A percentile compares a stretch with the other conserved stretches of the same genome.
Evolutionary conservation across 1,284 basidiomycete genomes (phyloP).

Genomic region (Pterulicium gracile): DNA sequence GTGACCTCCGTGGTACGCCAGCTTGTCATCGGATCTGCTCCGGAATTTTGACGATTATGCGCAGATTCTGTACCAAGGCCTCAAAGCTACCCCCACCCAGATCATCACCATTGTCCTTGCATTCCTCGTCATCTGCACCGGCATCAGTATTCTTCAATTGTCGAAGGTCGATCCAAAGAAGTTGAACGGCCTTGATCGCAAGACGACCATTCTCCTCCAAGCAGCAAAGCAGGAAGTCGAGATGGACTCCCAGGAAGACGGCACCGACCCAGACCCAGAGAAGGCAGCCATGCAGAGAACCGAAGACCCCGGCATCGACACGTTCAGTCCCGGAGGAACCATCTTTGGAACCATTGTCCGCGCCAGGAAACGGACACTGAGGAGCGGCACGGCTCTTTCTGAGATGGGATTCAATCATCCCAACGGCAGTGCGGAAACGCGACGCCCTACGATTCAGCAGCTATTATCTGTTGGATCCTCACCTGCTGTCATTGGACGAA

Average conservation of each 20-base stretch:
- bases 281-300: neutral
- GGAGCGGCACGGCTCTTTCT: neutral
- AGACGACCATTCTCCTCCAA: slow-evolving; percentile 77
- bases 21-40: neutral
- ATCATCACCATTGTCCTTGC: slow-evolving; percentile 89
- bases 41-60: neutral
- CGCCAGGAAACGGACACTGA: neutral
- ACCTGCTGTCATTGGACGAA: neutral
- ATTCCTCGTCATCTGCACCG: slow-evolving; percentile 82
- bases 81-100: slow-evolving; percentile 63
- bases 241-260: neutral
- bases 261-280: neutral
- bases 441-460: neutral
- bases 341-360: neutral
- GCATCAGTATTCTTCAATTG: slow-evolving; percentile 93
- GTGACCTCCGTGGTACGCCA: slow-evolving; percentile 66
- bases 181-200: slow-evolving; percentile 70
- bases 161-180: slow-evolving; percentile 82
- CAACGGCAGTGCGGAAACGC: neutral
- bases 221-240: slow-evolving; percentile 30
- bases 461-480: neutral
- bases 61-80: slow-evolving; percentile 72
- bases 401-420: neutral
- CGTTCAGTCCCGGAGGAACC: slow-evolving; percentile 1
- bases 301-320: neutral